Evolutionary conservation across 257 asterid species (phyloP), one percentile per base, ranked within the genome.

Genomic region (Solanum lycopersicoides): DNA sequence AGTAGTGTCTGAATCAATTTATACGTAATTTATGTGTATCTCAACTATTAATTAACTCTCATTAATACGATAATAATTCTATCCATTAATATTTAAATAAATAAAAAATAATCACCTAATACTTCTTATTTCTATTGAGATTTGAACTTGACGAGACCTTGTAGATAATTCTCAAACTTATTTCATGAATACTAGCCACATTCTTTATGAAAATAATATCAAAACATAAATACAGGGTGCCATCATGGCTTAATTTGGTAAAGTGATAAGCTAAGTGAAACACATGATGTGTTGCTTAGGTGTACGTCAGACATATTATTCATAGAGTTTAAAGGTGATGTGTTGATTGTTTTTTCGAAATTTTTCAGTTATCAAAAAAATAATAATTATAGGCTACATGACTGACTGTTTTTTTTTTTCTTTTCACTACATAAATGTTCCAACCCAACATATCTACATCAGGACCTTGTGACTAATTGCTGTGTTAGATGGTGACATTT

Each of bases 391-490:
- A 37, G 82, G 82, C 56, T 39, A 39, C 44, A 21, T 18, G 30
- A 72, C 28, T 35, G 13, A 18, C 9, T 72, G 53, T 44, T 76
- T 44, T 21, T 7, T 59, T 59, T 37, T 18, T 20, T 3, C 42
- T 44, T 41, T 59, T 73, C 86, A 86, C 56, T 77, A 45, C 89
- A 87, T 87, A 79, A 63, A 79, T 87, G 77, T 79, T 86, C 82
- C 69, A 42, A 87, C 79, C 86, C 86, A 87, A 21, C 79, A 87
- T 80, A 86, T 39, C 74, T 37, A 18, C 79, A 77, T 77, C 82
- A 87, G 82, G 86, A 42, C 86, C 86, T 60, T 80, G 86, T 34
- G 47, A 65, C 85, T 66, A 79, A 21, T 63, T 79, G 69, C 66
- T 87, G 86, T 87, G 80, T 77, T 79, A 30, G 85, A 75, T 60